Evolutionary conservation across 1,284 basidiomycete genomes (phyloP), one percentile per base, ranked within the genome.

Genomic region (Hortiboletus rubellus): DNA sequence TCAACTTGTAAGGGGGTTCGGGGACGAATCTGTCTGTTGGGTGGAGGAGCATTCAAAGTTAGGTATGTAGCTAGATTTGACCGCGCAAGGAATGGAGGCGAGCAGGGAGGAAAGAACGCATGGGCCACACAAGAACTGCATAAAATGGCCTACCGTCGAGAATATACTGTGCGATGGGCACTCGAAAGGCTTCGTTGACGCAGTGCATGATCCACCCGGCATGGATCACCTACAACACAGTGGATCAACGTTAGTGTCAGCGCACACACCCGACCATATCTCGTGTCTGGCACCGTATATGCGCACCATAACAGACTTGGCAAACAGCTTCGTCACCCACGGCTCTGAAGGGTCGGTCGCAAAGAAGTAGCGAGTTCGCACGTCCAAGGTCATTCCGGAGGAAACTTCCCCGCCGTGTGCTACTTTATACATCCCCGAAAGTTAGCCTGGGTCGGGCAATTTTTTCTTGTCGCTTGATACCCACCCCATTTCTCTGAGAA

Each of bases 151-250:
- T 59, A 81, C 81, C 77, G 41, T 83, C 81, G 18, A 82, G 73
- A 9, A 78, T 74, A 56, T 80, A 83, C 36, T 71, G 61, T 27
- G 74, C 66, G 22, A 81, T 69, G 3, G 80, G 79, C 64, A 80
- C 74, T 7, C 65, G 59, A 52, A 81, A 80, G 8, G 72, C 63
- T 48, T 76, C 70, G n/a, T 66, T 59, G 38, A 77, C 64, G 53
- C 77, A 82, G 58, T 76, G 69, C 18, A 67, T 58, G 40, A 82
- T 77, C 82, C 81, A 83, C 6, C 64, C 66, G 3, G 72, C 74
- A 55, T 79, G 77, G 43, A 78, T 71, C 33, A 79, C 78, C 77
- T 80, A 37, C 3, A 17, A 24, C 31, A 27, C 9, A 22, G 31
- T 3, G 7, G 47, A 42, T 2, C 36, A 22, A 12, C n/a, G 14